phyloP scores from a whole-genome alignment of 495 filamentous ascomycete genomes.

The Pseudomonodictys pantanalensis region DNA sequence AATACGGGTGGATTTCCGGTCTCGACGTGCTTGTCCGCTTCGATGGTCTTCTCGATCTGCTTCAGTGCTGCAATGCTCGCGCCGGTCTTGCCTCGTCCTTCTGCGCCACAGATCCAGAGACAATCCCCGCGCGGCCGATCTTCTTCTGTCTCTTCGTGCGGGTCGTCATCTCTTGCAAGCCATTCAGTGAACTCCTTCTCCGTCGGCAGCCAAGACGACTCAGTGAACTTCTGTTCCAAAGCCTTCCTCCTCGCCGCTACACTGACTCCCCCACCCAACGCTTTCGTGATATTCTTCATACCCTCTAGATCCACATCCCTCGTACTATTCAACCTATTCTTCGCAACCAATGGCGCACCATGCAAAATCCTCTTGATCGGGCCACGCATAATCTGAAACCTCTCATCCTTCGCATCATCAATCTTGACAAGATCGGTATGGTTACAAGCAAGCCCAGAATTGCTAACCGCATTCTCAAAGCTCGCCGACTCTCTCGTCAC shows the following conservation, averaged over 20 bases:
- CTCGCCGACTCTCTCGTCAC: conserved; percentile 42
- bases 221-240: conserved; percentile 34
- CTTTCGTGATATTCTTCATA: conserved; percentile 36
- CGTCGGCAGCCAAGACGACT: conserved; percentile 40
- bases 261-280: conserved; percentile 22
- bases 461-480: conserved; percentile 34
- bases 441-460: conserved; percentile 36
- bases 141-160: not conserved
- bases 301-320: conserved; percentile 37
- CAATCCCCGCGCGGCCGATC: conserved; percentile 30
- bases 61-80: conserved; percentile 30
- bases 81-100: conserved; percentile 34
- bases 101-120: conserved; percentile 38
- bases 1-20: conserved; percentile 32
- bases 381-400: conserved; percentile 38
- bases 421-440: conserved; percentile 43
- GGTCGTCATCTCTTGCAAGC: conserved; percentile 20
- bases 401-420: conserved; percentile 37
- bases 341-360: conserved; percentile 37
- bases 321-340: conserved; percentile 39
- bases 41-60: conserved; percentile 32
- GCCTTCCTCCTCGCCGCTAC: conserved; percentile 28
- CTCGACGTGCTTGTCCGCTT: not conserved
- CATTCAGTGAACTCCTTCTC: conserved; percentile 40
- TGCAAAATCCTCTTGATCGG: conserved; percentile 39